Percentiles rank a stretch among this genome's conserved stretches.
Conservation (phyloP, 495 filamentous ascomycete species). For the Eremomyces bilateralis region DNA sequence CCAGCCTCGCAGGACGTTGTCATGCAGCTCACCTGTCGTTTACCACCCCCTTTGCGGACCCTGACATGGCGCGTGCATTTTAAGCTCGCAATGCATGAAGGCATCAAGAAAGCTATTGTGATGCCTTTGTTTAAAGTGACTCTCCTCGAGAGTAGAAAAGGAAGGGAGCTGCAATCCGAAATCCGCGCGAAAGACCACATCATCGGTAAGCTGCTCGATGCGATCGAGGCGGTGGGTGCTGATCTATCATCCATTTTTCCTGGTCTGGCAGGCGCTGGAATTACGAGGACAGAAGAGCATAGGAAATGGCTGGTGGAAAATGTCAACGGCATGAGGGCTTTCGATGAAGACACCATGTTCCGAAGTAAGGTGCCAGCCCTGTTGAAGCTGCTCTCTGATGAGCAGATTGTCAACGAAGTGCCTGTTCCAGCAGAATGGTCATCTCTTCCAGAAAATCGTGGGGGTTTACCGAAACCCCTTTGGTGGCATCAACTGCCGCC, state of each 20-base stretch:
- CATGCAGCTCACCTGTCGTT: too few species aligned
- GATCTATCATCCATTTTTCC: constrained; percentile 13
- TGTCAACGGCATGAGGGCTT: constrained; percentile 12
- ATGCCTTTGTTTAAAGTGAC: constrained; percentile 5
- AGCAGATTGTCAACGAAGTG: constrained; percentile 2
- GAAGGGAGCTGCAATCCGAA: constrained; percentile 6
- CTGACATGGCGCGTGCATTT: neutral
- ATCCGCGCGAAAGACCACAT: constrained; percentile 13
- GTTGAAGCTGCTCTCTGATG: too few species aligned
- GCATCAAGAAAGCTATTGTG: constrained; percentile 5
- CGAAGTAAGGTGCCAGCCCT: too few species aligned
- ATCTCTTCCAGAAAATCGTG: too few species aligned
- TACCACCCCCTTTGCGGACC: neutral
- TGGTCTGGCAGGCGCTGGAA: constrained; percentile 8
- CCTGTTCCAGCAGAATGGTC: too few species aligned
- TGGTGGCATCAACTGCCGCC: too few species aligned
- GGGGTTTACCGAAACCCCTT: too few species aligned
- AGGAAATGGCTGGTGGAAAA: constrained; percentile 9
- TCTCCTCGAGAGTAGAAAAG: constrained; percentile 4
- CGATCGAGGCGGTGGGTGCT: constrained; percentile 11
- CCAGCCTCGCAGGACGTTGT: too few species aligned
- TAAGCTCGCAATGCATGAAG: neutral
- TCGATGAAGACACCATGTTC: constrained; percentile 12
- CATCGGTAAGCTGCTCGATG: constrained; percentile 14
- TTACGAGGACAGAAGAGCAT: constrained; percentile 6